phyloP scores from a whole-genome alignment of 1,284 basidiomycete species.

The Cystobasidiaceae sp. region DNA sequence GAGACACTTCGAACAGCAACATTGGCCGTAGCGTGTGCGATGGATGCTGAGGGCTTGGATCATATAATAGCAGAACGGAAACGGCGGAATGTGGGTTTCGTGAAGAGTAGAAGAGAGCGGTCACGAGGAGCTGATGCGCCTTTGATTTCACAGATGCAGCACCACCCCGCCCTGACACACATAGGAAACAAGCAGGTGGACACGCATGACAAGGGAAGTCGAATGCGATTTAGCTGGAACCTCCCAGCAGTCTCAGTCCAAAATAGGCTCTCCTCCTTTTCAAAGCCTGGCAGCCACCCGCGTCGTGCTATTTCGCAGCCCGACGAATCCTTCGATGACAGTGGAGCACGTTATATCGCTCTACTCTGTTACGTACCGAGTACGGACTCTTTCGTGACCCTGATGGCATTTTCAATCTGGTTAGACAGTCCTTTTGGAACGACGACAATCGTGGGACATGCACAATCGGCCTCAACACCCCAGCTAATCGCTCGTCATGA shows the following conservation, averaged over 20 bases:
- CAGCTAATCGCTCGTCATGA: not conserved
- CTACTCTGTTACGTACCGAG: conserved; percentile 17
- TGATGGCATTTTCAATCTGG: conserved; percentile 15
- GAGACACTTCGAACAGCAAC: not conserved
- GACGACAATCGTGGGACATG: not conserved
- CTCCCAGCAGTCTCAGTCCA: not conserved
- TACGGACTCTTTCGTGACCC: not conserved
- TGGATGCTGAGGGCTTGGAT: not conserved
- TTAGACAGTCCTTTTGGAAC: conserved; percentile 1
- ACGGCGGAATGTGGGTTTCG: conserved; percentile 8
- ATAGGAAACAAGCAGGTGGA: too few relatives aligned
- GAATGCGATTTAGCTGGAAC: conserved; percentile 15
- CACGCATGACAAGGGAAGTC: not conserved
- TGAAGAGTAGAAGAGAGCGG: not conserved
- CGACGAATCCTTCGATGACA: not conserved
- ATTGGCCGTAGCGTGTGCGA: not conserved
- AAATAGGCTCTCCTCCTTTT: not conserved
- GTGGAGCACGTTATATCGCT: not conserved
- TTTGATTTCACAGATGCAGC: conserved; percentile 4
- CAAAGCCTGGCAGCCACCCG: not conserved
- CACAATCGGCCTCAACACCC: conserved; percentile 6
- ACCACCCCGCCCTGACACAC: conserved; percentile 13
- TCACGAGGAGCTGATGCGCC: not conserved
- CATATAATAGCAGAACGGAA: conserved; percentile 21
- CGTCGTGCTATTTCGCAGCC: too few relatives aligned